Base-by-base conservation (phyloP, 139 green algal species). In the Raphidocelis subcapitata region DNA sequence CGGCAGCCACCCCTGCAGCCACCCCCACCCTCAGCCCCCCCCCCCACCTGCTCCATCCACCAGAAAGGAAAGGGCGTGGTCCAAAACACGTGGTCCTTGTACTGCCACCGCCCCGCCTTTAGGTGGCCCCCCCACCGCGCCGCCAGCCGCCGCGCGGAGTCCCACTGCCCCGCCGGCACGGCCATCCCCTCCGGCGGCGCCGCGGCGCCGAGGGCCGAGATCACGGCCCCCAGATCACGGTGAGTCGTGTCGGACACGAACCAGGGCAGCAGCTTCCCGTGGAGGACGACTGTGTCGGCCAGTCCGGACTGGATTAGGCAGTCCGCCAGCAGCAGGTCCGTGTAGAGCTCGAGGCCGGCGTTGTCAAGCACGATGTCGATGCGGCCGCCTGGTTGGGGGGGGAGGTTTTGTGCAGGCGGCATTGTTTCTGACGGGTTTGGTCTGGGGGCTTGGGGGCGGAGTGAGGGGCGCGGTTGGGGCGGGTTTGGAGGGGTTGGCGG, bases 201-300 rank as follows among this genome's bases (percentile, higher is more conserved):
- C 23, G n/a, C 29, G 54, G 10, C 57, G n/a, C 0, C 57, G 26
- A 24, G 29, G n/a, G 41, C 47, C 15, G 32, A 33, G 23, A 87
- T 23, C 8, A 81, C 35, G 10, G 32, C 51, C 15, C 67, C n/a
- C 26, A 85, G 73, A 59, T 89, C 80, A 0, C 20, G 18, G 0
- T 15, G 18, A 21, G 80, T 54, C 3, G 69, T 76, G 65, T 89
- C 84, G 1, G 66, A 81, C 54, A 89, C 84, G 67, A 89, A 89
- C 80, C 80, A 89, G 20, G 77, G 49, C 23, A 86, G 69, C 23
- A 56, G 44, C 73, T 89, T 89, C 32, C 84, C 84, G 36, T 89
- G 84, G 23, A 89, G 67, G 15, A 82, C 75, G 36, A 86, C 65
- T 52, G 68, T n/a, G 28, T 71, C 47, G 0, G 68, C 73, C 20